A percentile compares a stretch with the other conserved stretches of the same genome.
These are phyloP conservation scores for Fusarium keratoplasticum DNA, from an alignment of 2,329 filamentous ascomycete species.

Conservation along the genomic window DNA sequence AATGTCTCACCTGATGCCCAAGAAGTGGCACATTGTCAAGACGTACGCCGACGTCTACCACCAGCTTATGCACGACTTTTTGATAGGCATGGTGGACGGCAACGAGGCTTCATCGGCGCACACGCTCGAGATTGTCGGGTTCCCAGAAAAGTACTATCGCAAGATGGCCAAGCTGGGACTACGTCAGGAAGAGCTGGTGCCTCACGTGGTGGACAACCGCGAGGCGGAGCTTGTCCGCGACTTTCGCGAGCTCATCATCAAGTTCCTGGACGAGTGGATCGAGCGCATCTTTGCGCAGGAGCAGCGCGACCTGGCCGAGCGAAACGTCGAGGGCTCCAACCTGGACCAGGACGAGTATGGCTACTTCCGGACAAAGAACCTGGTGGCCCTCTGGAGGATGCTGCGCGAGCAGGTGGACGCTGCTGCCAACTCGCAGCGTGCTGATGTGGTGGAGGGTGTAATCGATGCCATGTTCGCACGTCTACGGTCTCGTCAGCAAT, in stretches of 20 bases:
- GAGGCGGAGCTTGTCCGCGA: constrained; percentile 92
- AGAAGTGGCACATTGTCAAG: constrained; percentile 95
- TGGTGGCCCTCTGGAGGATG: constrained; percentile 98
- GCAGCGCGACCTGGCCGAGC: constrained; percentile 81
- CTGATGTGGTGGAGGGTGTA: constrained; percentile 93
- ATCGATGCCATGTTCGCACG: constrained; percentile 95
- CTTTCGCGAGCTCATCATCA: constrained; percentile 95
- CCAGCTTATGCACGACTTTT: constrained; percentile 92
- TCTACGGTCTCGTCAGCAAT: constrained; percentile 82
- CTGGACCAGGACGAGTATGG: constrained; percentile 90
- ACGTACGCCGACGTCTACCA: constrained; percentile 94
- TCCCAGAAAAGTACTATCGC: constrained; percentile 94
- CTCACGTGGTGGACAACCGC: constrained; percentile 90
- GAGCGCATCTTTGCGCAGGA: constrained; percentile 90
- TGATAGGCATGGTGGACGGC: constrained; percentile 85
- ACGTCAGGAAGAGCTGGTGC: constrained; percentile 78
- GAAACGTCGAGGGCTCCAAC: constrained; percentile 78
- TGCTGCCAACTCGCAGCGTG: constrained; percentile 84
- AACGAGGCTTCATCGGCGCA: constrained; percentile 86
- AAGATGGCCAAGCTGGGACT: constrained; percentile 95
- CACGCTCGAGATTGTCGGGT: constrained; percentile 91
- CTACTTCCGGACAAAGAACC: constrained; percentile 90
- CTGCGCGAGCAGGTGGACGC: constrained; percentile 91
- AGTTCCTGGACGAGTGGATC: constrained; percentile 97
- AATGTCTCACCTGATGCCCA: constrained; percentile 91